Conservation (phyloP, 2,329 filamentous ascomycete genomes). For the Dendryphion nanum region DNA sequence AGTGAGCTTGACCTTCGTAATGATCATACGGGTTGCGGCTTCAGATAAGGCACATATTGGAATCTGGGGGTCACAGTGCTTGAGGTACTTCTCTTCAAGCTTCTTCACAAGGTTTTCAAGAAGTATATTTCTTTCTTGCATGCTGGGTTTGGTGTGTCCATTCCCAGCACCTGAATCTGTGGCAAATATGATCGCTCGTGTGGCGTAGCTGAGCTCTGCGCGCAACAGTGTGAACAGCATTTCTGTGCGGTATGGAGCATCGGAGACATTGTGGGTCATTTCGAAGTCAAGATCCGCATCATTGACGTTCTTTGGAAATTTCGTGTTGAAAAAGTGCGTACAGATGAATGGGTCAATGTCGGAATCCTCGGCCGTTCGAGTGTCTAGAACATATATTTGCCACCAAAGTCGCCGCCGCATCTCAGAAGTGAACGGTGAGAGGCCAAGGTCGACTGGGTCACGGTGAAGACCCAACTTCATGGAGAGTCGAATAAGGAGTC, state of each 20-base stretch:
- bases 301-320: background rate
- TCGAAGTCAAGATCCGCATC: too few relatives aligned
- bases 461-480: background rate
- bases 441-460: background rate
- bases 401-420: slow-evolving; percentile 3
- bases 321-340: background rate
- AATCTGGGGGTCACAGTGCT: background rate
- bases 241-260: background rate
- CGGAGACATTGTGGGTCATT: too few relatives aligned
- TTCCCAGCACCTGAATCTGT: too few relatives aligned
- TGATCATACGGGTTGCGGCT: background rate
- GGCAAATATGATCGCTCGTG: background rate
- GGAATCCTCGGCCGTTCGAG: background rate
- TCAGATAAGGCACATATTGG: background rate
- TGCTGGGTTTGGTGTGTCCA: too few relatives aligned
- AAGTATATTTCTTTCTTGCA: background rate
- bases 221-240: background rate
- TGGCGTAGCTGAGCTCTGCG: background rate
- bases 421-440: background rate
- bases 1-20: background rate
- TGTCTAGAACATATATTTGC: slow-evolving; percentile 3
- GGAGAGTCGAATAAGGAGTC: background rate
- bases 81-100: background rate
- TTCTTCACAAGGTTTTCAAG: background rate
- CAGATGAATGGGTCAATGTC: background rate